These are phyloP conservation scores for Pneumocystis canis DNA, from an alignment of 1,139 yeast species.

Conservation along the genomic window DNA sequence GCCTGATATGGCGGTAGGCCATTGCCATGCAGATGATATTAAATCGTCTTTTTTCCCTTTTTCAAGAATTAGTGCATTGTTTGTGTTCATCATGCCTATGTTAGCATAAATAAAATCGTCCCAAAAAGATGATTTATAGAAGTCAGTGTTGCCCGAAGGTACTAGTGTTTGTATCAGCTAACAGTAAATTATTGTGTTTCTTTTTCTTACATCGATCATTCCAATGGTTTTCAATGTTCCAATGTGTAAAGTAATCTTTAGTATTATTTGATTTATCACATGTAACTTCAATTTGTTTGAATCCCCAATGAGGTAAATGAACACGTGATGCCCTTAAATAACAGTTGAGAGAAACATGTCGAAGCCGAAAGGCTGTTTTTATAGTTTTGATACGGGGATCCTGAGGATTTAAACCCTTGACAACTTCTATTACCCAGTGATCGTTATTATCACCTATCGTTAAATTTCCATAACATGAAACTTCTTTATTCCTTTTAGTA, in stretches of 20 bases:
- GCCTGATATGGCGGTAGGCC: slow-evolving; percentile 91
- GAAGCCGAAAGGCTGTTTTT: slow-evolving; percentile 71
- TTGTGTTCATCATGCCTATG: slow-evolving; percentile 97
- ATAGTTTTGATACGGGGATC: slow-evolving; percentile 61
- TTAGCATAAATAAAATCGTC: slow-evolving; percentile 85
- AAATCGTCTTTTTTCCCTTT: slow-evolving; percentile 78
- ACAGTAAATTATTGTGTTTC: neutral
- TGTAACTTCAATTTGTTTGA: slow-evolving; percentile 90
- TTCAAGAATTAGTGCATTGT: slow-evolving; percentile 90
- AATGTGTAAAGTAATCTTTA: slow-evolving; percentile 93
- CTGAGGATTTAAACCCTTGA: slow-evolving; percentile 55
- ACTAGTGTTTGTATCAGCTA: slow-evolving; percentile 1
- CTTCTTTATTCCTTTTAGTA: slow-evolving; percentile 51
- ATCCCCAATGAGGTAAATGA: slow-evolving; percentile 91
- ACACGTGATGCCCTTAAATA: slow-evolving; percentile 74
- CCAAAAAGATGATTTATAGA: slow-evolving; percentile 43
- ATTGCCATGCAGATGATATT: slow-evolving; percentile 91
- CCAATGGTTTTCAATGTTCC: slow-evolving; percentile 83
- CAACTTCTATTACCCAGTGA: slow-evolving; percentile 83
- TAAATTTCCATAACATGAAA: slow-evolving; percentile 81
- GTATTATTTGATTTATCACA: slow-evolving; percentile 63
- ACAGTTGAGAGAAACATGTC: slow-evolving; percentile 54
- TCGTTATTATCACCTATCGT: slow-evolving; percentile 83
- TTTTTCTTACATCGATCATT: slow-evolving; percentile 34
- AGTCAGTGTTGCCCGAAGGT: slow-evolving; percentile 67